These are phyloP conservation scores for Rhizoclosmatium globosum DNA, from an alignment of 192 early-diverging fungal genomes.

Conservation along the genomic window DNA sequence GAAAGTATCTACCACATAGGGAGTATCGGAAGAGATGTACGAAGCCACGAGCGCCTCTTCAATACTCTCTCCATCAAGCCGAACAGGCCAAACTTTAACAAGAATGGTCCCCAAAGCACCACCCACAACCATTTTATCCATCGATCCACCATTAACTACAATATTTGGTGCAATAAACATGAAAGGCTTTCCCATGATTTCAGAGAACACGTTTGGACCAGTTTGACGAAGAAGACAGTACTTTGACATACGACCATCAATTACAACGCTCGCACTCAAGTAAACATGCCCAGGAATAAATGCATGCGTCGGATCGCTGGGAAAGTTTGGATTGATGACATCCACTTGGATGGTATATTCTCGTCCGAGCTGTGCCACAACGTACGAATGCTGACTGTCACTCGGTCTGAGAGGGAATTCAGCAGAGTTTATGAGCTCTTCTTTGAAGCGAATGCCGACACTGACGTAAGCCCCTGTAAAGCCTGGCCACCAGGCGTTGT, in stretches of 20 bases:
- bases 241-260: background rate
- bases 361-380: background rate
- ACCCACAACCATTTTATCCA: background rate
- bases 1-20: background rate
- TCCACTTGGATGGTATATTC: background rate
- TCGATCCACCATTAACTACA: slow-evolving; percentile 1
- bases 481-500: background rate
- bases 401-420: background rate
- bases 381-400: background rate
- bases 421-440: background rate
- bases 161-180: background rate
- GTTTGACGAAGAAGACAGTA: too few relatives aligned
- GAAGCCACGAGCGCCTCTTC: background rate
- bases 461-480: background rate
- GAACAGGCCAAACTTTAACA: slow-evolving; percentile 2
- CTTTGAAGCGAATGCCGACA: background rate
- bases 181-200: background rate
- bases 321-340: background rate
- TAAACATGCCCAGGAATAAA: background rate
- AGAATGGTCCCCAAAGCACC: background rate
- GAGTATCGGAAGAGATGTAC: background rate
- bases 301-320: background rate
- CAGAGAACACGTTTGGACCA: background rate
- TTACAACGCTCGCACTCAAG: background rate
- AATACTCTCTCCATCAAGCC: too few relatives aligned